Percentiles rank a stretch among this genome's conserved stretches.
Evolutionary conservation across 805 yeast genomes (phyloP).

Genomic region (Starmerella kuoi): DNA sequence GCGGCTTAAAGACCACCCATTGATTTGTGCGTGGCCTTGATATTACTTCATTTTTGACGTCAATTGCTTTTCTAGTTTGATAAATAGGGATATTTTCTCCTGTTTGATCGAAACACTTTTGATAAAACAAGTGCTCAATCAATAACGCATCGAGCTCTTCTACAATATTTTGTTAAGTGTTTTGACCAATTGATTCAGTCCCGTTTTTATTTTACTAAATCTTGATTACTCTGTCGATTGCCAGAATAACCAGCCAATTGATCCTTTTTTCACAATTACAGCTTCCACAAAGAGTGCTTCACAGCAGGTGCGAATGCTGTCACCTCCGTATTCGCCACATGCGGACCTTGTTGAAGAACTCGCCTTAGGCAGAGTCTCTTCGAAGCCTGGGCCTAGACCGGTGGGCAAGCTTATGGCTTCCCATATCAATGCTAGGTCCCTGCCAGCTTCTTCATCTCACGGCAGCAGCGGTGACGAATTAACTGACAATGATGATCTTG

Average conservation of each 20-base stretch:
- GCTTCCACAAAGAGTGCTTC: conserved; percentile 1
- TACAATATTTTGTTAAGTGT: no score
- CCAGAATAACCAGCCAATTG: no score
- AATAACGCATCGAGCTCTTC: no score
- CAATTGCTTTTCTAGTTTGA: conserved; percentile 6
- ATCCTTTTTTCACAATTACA: conserved; percentile 8
- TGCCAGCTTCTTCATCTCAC: neutral
- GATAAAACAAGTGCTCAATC: no score
- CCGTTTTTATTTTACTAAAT: no score
- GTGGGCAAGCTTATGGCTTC: neutral
- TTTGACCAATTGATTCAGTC: no score
- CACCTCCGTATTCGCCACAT: conserved; percentile 29
- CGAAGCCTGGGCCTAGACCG: neutral
- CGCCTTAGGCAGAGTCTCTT: neutral
- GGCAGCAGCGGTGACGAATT: conserved; percentile 8
- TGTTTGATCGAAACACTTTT: no score
- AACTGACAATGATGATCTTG: conserved; percentile 9
- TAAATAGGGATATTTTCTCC: no score
- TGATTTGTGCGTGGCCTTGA: conserved; percentile 16
- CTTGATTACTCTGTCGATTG: no score
- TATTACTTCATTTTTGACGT: neutral
- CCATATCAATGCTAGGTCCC: neutral
- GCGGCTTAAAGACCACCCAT: conserved; percentile 15
- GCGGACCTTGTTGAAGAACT: conserved; percentile 17
- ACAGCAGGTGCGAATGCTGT: conserved; percentile 23